A percentile compares a stretch with the other conserved stretches of the same genome.
phyloP scores from a whole-genome alignment of 129 eudicot species.

The Saposhnikovia divaricata region DNA sequence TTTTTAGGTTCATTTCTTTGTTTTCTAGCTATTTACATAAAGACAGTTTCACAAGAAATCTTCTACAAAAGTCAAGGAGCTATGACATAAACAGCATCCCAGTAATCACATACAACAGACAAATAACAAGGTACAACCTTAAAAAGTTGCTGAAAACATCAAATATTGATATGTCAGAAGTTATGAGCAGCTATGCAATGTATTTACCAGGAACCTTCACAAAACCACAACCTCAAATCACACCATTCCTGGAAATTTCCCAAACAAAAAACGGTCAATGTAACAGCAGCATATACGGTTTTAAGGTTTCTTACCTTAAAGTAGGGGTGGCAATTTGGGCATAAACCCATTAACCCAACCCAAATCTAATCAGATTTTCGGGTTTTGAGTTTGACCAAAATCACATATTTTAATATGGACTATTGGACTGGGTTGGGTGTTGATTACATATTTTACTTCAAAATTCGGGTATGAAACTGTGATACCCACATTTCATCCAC shows the following conservation, averaged over 20 bases:
- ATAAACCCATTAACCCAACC: too few species aligned
- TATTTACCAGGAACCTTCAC: conserved; percentile 41
- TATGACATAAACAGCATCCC: neutral
- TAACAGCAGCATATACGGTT: neutral
- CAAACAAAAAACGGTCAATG: neutral
- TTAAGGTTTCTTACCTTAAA: conserved; percentile 29
- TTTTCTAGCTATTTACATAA: neutral
- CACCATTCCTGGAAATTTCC: neutral
- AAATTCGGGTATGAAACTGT: too few species aligned
- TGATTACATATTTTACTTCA: too few species aligned
- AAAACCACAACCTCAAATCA: neutral
- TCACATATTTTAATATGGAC: too few species aligned
- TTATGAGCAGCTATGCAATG: conserved; percentile 2
- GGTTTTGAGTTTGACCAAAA: too few species aligned
- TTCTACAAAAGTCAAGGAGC: neutral
- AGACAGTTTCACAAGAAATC: neutral
- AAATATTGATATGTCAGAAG: neutral
- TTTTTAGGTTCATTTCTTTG: neutral
- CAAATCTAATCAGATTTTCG: too few species aligned
- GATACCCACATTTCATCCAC: too few species aligned
- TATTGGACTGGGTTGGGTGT: too few species aligned
- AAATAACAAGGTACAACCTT: neutral
- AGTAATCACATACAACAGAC: neutral
- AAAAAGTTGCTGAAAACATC: neutral
- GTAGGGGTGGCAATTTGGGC: too few species aligned